These are phyloP conservation scores for Claviceps quebecensis DNA, from an alignment of 2,329 filamentous ascomycete species.

Conservation along the genomic window DNA sequence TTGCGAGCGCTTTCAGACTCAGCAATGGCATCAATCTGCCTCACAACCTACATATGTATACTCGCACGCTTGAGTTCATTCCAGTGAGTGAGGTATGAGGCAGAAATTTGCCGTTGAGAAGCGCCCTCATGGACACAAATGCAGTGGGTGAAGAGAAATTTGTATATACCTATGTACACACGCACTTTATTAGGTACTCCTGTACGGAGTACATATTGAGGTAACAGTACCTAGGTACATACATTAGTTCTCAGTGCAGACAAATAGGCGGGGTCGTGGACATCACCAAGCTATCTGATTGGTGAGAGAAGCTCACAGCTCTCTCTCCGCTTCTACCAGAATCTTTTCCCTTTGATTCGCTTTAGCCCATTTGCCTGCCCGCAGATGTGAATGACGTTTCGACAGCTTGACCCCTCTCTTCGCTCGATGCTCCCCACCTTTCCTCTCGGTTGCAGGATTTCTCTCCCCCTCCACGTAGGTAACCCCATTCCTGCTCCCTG, in stretches of 20 bases:
- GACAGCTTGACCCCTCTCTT: conserved; percentile 4
- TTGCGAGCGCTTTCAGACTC: too few relatives aligned
- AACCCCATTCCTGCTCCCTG: not conserved
- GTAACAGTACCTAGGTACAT: too few relatives aligned
- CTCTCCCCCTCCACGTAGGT: not conserved
- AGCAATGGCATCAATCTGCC: too few relatives aligned
- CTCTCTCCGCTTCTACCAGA: not conserved
- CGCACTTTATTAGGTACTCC: too few relatives aligned
- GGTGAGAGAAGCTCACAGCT: conserved; percentile 1
- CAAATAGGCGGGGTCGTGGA: not conserved
- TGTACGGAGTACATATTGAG: too few relatives aligned
- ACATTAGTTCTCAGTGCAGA: not conserved
- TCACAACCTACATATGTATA: too few relatives aligned
- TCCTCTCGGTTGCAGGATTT: not conserved
- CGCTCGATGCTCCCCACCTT: not conserved
- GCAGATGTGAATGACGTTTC: conserved; percentile 6
- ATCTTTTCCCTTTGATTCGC: conserved; percentile 1
- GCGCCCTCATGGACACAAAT: too few relatives aligned
- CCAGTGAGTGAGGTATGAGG: too few relatives aligned
- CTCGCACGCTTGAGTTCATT: too few relatives aligned
- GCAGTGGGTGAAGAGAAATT: too few relatives aligned
- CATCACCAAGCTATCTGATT: not conserved
- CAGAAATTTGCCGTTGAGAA: too few relatives aligned
- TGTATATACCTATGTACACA: too few relatives aligned
- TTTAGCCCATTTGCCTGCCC: not conserved